phyloP scores from a whole-genome alignment of 257 asterid genomes.

The Leptodermis oblonga region DNA sequence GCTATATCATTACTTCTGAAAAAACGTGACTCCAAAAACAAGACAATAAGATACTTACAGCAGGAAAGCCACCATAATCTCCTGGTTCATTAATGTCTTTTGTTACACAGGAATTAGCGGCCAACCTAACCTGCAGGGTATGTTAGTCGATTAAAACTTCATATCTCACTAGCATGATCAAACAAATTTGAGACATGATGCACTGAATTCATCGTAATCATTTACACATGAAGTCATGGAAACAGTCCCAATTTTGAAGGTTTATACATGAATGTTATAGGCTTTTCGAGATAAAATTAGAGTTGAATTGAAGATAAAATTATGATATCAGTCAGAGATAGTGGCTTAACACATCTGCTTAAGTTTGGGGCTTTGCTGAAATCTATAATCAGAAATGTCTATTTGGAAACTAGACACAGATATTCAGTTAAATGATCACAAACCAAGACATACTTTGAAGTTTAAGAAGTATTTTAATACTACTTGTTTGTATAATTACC shows the following conservation, averaged over 20 bases:
- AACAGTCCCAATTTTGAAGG: not conserved
- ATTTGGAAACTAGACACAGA: too few species aligned
- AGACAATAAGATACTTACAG: conserved; percentile 49
- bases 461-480: too few species aligned
- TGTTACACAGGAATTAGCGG: conserved; percentile 79
- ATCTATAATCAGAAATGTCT: not conserved
- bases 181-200: not conserved
- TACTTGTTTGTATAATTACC: too few species aligned
- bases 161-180: not conserved
- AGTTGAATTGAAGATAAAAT: not conserved
- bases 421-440: not conserved
- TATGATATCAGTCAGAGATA: not conserved
- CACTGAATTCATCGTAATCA: not conserved
- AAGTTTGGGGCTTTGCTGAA: not conserved
- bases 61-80: conserved; percentile 97
- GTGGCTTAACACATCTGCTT: not conserved
- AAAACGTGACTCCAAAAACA: conserved; percentile 1
- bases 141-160: not conserved
- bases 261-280: not conserved
- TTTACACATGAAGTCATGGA: not conserved
- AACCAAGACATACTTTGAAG: not conserved
- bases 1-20: not conserved
- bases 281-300: not conserved
- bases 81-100: conserved; percentile 75
- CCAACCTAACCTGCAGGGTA: conserved; percentile 68